phyloP scores from a whole-genome alignment of 2,329 filamentous ascomycete genomes.

The Fusarium globosum region DNA sequence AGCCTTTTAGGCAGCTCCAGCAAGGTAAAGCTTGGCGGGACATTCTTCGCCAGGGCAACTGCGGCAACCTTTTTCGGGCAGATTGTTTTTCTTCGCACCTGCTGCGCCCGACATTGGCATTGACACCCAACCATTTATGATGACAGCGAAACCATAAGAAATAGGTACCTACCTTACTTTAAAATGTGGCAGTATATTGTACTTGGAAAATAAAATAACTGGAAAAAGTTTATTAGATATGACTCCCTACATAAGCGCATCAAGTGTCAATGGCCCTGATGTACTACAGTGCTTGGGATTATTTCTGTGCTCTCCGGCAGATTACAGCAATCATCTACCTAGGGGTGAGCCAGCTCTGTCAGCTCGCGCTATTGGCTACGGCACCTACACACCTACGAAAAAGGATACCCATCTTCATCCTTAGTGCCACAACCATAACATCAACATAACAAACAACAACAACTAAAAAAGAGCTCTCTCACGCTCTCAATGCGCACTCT shows the following conservation, averaged over 20 bases:
- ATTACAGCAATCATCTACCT: background rate
- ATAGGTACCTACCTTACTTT: no score
- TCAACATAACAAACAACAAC: slow-evolving; percentile 26
- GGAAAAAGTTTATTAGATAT: no score
- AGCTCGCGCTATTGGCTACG: background rate
- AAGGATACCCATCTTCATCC: background rate
- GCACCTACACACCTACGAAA: background rate
- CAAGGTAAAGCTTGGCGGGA: background rate
- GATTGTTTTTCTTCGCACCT: slow-evolving; percentile 31
- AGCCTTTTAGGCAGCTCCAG: background rate
- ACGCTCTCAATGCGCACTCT: slow-evolving; percentile 41
- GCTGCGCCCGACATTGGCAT: slow-evolving; percentile 33
- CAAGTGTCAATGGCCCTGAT: background rate
- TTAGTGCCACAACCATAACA: slow-evolving; percentile 34
- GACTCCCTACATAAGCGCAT: background rate
- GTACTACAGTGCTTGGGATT: background rate
- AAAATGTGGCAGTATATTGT: no score
- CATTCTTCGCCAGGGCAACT: slow-evolving; percentile 41
- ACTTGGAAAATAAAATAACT: background rate
- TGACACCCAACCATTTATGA: slow-evolving; percentile 18
- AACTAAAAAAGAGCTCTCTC: slow-evolving; percentile 9
- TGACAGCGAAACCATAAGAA: slow-evolving; percentile 1
- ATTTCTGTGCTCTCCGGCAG: background rate
- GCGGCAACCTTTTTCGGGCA: slow-evolving; percentile 30
- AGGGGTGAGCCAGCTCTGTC: background rate